Conservation (phyloP, 164 flowering plant genomes). For the Liquidambar formosana region DNA sequence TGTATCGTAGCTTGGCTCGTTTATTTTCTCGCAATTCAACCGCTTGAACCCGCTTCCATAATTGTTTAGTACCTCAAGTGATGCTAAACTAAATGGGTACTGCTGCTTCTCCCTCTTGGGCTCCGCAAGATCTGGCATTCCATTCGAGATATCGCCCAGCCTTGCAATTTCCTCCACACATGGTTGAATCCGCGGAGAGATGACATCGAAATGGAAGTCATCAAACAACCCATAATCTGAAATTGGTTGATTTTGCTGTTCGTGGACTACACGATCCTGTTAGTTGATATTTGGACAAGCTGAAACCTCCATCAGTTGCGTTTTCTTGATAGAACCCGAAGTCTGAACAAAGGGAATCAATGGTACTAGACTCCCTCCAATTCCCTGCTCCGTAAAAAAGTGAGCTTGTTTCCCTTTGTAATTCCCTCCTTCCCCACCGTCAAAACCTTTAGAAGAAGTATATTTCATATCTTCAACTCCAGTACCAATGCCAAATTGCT, state of each 20-base stretch:
- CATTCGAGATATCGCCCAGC: constrained; percentile 3
- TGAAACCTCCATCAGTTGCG: constrained; percentile 1
- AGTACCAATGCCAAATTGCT: constrained; percentile 11
- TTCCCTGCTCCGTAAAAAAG: constrained; percentile 19
- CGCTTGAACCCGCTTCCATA: constrained; percentile 24
- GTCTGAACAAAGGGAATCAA: constrained; percentile 14
- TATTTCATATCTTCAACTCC: constrained; percentile 23
- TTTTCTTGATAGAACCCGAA: constrained; percentile 21
- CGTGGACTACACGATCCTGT: too few species aligned
- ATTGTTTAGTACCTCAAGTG: constrained; percentile 36
- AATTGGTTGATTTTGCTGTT: constrained; percentile 13
- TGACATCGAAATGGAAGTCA: constrained; percentile 20
- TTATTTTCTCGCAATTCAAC: constrained; percentile 20
- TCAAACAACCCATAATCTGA: constrained; percentile 19
- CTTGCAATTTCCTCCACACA: constrained; percentile 16
- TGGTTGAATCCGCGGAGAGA: constrained; percentile 20
- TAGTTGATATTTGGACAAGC: constrained; percentile 20
- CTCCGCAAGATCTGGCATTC: constrained; percentile 4
- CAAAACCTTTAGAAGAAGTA: constrained; percentile 6
- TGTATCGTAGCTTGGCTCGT: constrained; percentile 9
- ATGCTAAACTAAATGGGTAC: constrained; percentile 14
- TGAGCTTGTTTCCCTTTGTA: constrained; percentile 11
- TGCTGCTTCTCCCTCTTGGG: constrained; percentile 20
- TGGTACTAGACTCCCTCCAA: constrained; percentile 10
- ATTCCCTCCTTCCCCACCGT: constrained; percentile 10